Conservation (phyloP, 805 yeast genomes). For the Yarrowia osloensis region DNA sequence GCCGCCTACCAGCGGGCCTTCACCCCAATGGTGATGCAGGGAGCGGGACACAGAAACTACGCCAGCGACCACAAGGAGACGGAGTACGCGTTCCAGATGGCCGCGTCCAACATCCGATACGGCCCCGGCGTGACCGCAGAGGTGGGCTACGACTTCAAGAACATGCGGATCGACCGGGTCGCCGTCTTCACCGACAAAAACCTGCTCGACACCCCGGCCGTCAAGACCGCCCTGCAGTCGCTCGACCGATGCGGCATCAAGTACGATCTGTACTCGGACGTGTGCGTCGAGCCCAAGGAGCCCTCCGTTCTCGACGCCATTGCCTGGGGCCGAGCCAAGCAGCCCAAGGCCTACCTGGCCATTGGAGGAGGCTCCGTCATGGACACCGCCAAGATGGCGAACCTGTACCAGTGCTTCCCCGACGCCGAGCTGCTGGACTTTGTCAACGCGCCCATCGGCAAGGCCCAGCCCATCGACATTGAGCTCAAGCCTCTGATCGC, state of each 20-base stretch:
- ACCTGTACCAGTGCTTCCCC: slow-evolving; percentile 47
- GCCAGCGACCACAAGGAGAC: slow-evolving; percentile 14
- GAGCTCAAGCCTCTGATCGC: slow-evolving; percentile 47
- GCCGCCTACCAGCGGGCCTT: slow-evolving; percentile 28
- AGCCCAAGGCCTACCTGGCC: slow-evolving; percentile 48
- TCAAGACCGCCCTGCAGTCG: slow-evolving; percentile 41
- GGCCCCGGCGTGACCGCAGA: slow-evolving; percentile 47
- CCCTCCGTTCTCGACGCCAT: slow-evolving; percentile 43
- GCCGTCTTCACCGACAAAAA: slow-evolving; percentile 46
- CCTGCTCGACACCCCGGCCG: slow-evolving; percentile 40
- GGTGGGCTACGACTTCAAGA: slow-evolving; percentile 45
- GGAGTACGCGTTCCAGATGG: slow-evolving; percentile 48
- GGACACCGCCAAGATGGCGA: slow-evolving; percentile 50
- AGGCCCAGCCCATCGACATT: slow-evolving; percentile 43
- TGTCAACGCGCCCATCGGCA: slow-evolving; percentile 48
- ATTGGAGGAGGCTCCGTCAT: slow-evolving; percentile 54
- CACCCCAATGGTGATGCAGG: slow-evolving; percentile 18
- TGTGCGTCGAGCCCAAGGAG: slow-evolving; percentile 46
- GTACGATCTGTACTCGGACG: slow-evolving; percentile 44
- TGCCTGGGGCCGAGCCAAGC: slow-evolving; percentile 42
- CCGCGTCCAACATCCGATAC: slow-evolving; percentile 45
- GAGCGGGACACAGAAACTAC: slow-evolving; percentile 24
- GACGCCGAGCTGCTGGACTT: slow-evolving; percentile 48
- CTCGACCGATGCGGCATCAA: slow-evolving; percentile 43
- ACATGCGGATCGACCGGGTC: slow-evolving; percentile 41